phyloP scores from a whole-genome alignment of 2,329 filamentous ascomycete species.

The Orbilia brochopaga region DNA sequence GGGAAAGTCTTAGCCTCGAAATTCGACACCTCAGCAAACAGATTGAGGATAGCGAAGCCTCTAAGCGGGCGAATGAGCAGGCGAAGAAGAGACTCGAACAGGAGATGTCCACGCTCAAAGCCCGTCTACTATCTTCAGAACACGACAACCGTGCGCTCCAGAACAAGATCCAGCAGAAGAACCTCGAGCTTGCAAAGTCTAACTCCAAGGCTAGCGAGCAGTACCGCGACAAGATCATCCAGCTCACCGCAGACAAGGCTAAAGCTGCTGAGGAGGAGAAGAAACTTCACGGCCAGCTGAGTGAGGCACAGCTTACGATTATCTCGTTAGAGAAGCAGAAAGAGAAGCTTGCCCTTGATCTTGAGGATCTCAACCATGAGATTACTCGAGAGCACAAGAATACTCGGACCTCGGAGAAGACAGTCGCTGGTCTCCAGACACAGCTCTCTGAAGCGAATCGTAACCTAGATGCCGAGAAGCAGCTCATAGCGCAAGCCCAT shows the following conservation, averaged over 20 bases:
- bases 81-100: constrained; percentile 72
- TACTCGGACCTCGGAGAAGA: constrained; percentile 87
- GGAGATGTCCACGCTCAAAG: constrained; percentile 88
- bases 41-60: constrained; percentile 78
- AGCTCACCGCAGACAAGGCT: constrained; percentile 80
- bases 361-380: constrained; percentile 93
- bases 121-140: constrained; percentile 85
- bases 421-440: constrained; percentile 76
- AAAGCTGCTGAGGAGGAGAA: constrained; percentile 82
- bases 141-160: constrained; percentile 95
- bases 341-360: constrained; percentile 83
- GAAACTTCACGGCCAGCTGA: constrained; percentile 80
- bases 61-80: constrained; percentile 76
- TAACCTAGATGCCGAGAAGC: constrained; percentile 86
- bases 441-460: constrained; percentile 89
- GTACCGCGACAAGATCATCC: constrained; percentile 75
- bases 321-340: constrained; percentile 90
- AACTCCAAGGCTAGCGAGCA: constrained; percentile 84
- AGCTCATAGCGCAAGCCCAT: constrained; percentile 83
- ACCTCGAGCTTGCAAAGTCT: constrained; percentile 90
- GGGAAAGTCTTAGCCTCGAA: constrained; percentile 74
- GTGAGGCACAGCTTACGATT: constrained; percentile 80
- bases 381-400: constrained; percentile 87
- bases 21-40: constrained; percentile 85
- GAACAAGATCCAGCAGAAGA: constrained; percentile 97